These are phyloP conservation scores for Pleurotus platypus DNA, from an alignment of 768 basidiomycete genomes.

Conservation along the genomic window DNA sequence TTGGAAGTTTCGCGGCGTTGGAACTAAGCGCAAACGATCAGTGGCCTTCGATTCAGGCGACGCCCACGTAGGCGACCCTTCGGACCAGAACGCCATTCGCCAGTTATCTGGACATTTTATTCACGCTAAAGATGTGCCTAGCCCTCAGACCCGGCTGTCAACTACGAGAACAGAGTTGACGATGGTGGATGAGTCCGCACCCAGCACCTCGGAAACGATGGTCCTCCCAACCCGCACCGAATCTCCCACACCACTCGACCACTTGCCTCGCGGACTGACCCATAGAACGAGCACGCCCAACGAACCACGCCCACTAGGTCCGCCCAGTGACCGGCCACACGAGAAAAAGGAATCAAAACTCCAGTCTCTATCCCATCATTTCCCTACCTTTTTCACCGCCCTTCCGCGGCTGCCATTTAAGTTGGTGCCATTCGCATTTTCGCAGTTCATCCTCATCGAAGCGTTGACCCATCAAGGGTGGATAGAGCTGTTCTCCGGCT, in stretches of 20 bases:
- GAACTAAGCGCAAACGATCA: conserved; percentile 13
- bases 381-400: conserved; percentile 70
- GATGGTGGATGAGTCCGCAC: background rate
- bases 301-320: background rate
- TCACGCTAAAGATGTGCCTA: background rate
- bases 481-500: conserved; percentile 76
- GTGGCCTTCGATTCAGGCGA: background rate
- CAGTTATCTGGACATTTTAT: conserved; percentile 14
- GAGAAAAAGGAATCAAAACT: background rate
- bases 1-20: conserved; percentile 20
- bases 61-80: conserved; percentile 8
- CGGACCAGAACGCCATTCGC: conserved; percentile 9
- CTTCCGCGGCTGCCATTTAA: conserved; percentile 72
- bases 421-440: conserved; percentile 88
- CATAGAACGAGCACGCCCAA: background rate
- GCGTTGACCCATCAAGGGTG: conserved; percentile 79
- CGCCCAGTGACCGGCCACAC: background rate
- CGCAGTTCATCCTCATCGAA: conserved; percentile 92
- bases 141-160: background rate
- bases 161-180: background rate
- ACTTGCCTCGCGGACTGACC: too few relatives aligned
- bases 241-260: background rate
- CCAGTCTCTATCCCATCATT: conserved; percentile 30
- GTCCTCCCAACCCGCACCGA: background rate
- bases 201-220: background rate